A percentile compares a stretch with the other conserved stretches of the same genome.
These are phyloP conservation scores for Macadamia tetraphylla DNA, from an alignment of 164 flowering plant species.

Conservation along the genomic window DNA sequence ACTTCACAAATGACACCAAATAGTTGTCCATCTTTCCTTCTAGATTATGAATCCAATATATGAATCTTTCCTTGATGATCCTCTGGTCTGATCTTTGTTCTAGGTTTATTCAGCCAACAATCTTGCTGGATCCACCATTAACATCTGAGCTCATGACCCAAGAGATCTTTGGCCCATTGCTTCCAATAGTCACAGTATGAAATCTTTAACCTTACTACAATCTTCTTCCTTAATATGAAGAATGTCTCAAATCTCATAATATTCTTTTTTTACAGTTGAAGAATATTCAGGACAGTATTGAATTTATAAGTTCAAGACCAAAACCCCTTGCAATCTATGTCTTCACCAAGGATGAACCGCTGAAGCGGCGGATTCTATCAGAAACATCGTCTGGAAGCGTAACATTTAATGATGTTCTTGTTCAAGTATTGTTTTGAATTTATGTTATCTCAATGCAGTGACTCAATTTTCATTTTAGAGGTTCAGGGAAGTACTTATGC, in stretches of 20 bases:
- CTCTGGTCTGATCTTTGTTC: neutral
- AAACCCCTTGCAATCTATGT: constrained; percentile 73
- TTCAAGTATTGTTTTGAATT: constrained; percentile 46
- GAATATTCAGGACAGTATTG: constrained; percentile 73
- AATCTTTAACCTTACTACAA: neutral
- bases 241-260: no score
- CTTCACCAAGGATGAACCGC: constrained; percentile 53
- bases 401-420: constrained; percentile 58
- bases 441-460: neutral
- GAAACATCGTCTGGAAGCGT: constrained; percentile 83
- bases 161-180: constrained; percentile 90
- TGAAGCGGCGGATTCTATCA: constrained; percentile 42
- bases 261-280: constrained; percentile 45
- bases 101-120: constrained; percentile 88
- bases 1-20: no score
- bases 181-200: constrained; percentile 86
- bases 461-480: neutral
- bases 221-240: no score
- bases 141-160: constrained; percentile 76
- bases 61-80: neutral
- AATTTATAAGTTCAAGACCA: constrained; percentile 65
- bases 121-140: constrained; percentile 78
- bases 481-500: neutral
- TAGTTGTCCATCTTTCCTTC: neutral
- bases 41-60: neutral